A percentile compares a stretch with the other conserved stretches of the same genome.
phyloP scores from a whole-genome alignment of 1,284 basidiomycete species.

The Sphaerobolus stellatus region DNA sequence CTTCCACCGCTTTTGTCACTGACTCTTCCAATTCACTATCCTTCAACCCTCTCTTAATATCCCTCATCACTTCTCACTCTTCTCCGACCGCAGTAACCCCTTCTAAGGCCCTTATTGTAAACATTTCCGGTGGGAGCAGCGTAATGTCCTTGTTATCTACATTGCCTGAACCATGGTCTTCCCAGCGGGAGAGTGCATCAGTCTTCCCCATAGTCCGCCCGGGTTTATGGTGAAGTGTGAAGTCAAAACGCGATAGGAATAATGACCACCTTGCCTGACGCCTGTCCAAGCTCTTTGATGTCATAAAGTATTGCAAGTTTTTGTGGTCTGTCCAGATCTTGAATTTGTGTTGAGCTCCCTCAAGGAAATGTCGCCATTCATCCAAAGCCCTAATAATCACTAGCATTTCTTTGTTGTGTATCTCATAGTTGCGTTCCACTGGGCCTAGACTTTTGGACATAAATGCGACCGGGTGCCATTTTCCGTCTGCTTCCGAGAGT shows the following conservation, averaged over 20 bases:
- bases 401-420: conserved; percentile 23
- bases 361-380: conserved; percentile 14
- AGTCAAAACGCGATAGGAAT: conserved; percentile 35
- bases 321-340: conserved; percentile 42
- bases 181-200: conserved; percentile 39
- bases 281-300: conserved; percentile 34
- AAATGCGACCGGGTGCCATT: conserved; percentile 32
- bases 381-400: background rate
- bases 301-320: conserved; percentile 42
- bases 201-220: conserved; percentile 33
- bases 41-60: no score
- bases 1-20: background rate
- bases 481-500: conserved; percentile 18
- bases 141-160: conserved; percentile 31
- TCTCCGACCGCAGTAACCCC: conserved; percentile 13
- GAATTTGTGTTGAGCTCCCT: conserved; percentile 26
- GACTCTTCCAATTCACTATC: background rate
- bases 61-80: conserved; percentile 6
- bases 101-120: conserved; percentile 16
- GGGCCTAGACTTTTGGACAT: conserved; percentile 24
- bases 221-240: conserved; percentile 37
- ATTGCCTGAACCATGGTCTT: conserved; percentile 32
- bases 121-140: conserved; percentile 28
- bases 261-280: conserved; percentile 43
- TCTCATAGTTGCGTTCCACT: background rate